Evolutionary conservation across 1,284 basidiomycete species (phyloP), one percentile per base, ranked within the genome.

Genomic region (Grifola frondosa): DNA sequence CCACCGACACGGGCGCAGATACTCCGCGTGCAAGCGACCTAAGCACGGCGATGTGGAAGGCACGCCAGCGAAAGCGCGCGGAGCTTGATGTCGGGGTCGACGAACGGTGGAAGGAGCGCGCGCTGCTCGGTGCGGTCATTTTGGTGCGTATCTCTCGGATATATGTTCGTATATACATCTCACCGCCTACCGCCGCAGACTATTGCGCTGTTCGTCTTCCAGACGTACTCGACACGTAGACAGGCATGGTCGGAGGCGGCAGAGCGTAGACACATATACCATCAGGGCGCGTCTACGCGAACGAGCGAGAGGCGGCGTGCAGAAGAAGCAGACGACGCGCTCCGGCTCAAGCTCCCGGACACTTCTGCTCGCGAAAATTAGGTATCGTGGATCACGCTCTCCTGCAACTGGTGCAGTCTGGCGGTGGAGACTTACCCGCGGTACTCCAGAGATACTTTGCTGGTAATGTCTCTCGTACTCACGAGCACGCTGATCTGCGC

Each of bases 41-140:
- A 42, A 64, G 51, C 45, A 57, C 46, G 17, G 62, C 61, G 13
- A 64, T 65, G 53, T 65, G 64, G 66, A 53, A 71, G 29, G 75
- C 74, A 24, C 64, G 66, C 52, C 71, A 74, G 51, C 54, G 53
- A 42, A 64, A 66, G 25, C 48, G 67, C 39, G 70, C 73, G 23
- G 74, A 65, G 37, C 42, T 63, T 23, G 47, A 59, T 39, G 47
- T 60, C 9, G 63, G 58, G 38, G 32, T 58, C 28, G 70, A 80
- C 47, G 77, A 81, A 32, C 67, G 74, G 29, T 75, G 74, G 76
- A 79, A 77, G 56, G 82, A 84, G 50, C 58, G 72, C 19, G 34
- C 78, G 2, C 66, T 85, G 40, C 38, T 83, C 10, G 61, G 68
- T 3, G 65, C 72, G 15, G 69, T 79, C 0, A 43, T 77, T 1